phyloP scores from a whole-genome alignment of 179 eudicot species.

The Drosera spatulata region DNA sequence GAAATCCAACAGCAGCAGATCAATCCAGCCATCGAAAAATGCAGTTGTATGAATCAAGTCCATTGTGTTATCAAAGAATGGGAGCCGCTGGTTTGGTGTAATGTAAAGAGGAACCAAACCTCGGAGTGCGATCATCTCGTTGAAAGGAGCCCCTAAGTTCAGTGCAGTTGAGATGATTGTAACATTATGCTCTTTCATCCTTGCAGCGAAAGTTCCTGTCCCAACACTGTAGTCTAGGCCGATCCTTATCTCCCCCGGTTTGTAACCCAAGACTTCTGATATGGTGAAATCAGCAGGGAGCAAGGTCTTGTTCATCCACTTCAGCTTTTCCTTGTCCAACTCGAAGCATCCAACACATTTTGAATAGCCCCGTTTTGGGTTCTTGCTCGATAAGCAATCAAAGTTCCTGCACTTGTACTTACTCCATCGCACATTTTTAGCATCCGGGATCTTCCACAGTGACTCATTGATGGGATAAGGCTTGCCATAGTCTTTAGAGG shows the following conservation, averaged over 20 bases:
- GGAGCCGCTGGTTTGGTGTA: slow-evolving; percentile 33
- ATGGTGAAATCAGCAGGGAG: slow-evolving; percentile 46
- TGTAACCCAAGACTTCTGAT: slow-evolving; percentile 48
- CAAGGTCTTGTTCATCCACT: slow-evolving; percentile 49
- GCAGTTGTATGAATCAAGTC: slow-evolving; percentile 79
- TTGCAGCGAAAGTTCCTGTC: slow-evolving; percentile 82
- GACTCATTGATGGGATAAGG: slow-evolving; percentile 89
- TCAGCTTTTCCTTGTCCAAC: slow-evolving; percentile 79
- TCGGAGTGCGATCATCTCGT: slow-evolving; percentile 76
- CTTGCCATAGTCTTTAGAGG: slow-evolving; percentile 62
- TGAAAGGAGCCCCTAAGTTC: slow-evolving; percentile 89
- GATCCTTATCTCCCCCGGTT: slow-evolving; percentile 74
- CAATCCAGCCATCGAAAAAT: slow-evolving; percentile 90
- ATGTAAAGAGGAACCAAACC: slow-evolving; percentile 79
- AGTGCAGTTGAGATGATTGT: slow-evolving; percentile 72
- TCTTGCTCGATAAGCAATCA: slow-evolving; percentile 63
- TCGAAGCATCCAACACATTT: slow-evolving; percentile 80
- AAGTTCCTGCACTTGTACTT: slow-evolving; percentile 66
- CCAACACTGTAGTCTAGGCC: slow-evolving; percentile 87
- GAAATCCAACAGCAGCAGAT: slow-evolving; percentile 66
- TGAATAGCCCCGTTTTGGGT: slow-evolving; percentile 63
- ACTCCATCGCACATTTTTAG: slow-evolving; percentile 76
- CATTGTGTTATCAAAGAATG: slow-evolving; percentile 64
- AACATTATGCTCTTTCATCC: slow-evolving; percentile 80
- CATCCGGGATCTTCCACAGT: slow-evolving; percentile 74